Percentiles rank a stretch among this genome's conserved stretches.
Evolutionary conservation across 306 rosid species (phyloP).

Genomic region (Fagus sylvatica): DNA sequence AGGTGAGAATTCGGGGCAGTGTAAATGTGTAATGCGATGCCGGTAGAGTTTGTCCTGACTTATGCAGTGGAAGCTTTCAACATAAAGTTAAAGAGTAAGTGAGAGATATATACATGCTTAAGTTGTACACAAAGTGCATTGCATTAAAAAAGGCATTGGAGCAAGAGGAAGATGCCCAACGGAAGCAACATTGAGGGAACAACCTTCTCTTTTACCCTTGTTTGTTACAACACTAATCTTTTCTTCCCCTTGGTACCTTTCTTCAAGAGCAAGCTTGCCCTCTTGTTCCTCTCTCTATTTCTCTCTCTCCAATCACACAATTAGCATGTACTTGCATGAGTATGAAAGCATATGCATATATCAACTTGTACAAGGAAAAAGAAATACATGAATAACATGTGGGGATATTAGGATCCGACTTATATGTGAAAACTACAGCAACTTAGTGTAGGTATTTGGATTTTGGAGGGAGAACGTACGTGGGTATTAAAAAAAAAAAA

Average conservation of each 20-base stretch:
- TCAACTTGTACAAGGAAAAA: too few species aligned
- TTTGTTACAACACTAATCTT: slow-evolving; percentile 41
- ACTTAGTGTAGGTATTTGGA: too few species aligned
- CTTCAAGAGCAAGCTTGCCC: slow-evolving; percentile 25
- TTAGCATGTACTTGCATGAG: not conserved
- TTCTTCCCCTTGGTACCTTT: slow-evolving; percentile 5
- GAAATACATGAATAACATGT: too few species aligned
- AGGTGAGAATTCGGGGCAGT: too few species aligned
- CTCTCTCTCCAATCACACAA: slow-evolving; percentile 27
- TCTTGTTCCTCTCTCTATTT: slow-evolving; percentile 24
- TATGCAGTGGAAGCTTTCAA: too few species aligned
- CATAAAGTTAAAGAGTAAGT: too few species aligned
- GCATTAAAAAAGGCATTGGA: slow-evolving; percentile 23
- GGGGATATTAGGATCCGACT: too few species aligned
- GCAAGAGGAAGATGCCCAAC: slow-evolving; percentile 29
- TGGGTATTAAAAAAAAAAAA: too few species aligned
- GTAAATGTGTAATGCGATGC: too few species aligned
- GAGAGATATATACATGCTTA: slow-evolving; percentile 36
- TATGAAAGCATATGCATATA: slow-evolving; percentile 7
- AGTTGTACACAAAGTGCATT: slow-evolving; percentile 50
- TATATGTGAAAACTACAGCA: too few species aligned
- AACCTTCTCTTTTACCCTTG: slow-evolving; percentile 43
- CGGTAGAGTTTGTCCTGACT: too few species aligned
- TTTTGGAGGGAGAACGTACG: too few species aligned
- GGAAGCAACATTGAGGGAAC: slow-evolving; percentile 50